A percentile compares a stretch with the other conserved stretches of the same genome.
phyloP scores from a whole-genome alignment of 352 stramenopile genomes.

The Phytopythium vexans region DNA sequence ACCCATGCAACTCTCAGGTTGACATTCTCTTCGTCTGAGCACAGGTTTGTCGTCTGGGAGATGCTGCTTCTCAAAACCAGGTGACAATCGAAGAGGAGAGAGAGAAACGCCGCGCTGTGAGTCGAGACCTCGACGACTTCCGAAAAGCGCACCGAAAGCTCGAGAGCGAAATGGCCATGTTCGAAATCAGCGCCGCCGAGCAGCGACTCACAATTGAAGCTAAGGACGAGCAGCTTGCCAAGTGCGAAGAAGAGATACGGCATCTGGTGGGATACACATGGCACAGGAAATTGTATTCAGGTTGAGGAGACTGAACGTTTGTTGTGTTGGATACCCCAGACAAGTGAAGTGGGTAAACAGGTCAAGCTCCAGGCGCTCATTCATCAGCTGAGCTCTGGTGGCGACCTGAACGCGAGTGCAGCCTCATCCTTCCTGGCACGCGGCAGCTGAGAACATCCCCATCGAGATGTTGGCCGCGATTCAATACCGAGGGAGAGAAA shows the following conservation, averaged over 20 bases:
- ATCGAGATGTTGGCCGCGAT: not conserved
- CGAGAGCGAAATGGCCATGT: conserved; percentile 59
- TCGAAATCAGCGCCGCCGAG: conserved; percentile 60
- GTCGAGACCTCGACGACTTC: conserved; percentile 60
- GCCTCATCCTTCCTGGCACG: conserved; percentile 47
- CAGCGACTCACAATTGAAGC: conserved; percentile 49
- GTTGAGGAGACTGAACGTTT: not conserved
- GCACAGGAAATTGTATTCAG: not conserved
- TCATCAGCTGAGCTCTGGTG: conserved; percentile 74
- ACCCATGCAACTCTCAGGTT: not conserved
- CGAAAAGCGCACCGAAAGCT: conserved; percentile 64
- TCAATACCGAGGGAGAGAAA: conserved; percentile 3
- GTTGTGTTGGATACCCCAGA: conserved; percentile 24
- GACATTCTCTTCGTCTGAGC: not conserved
- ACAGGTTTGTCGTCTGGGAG: conserved; percentile 53
- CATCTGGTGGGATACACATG: conserved; percentile 44
- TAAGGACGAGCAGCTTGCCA: conserved; percentile 59
- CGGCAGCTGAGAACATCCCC: conserved; percentile 34
- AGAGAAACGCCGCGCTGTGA: conserved; percentile 37
- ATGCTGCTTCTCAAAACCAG: conserved; percentile 37
- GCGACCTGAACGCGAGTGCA: conserved; percentile 43
- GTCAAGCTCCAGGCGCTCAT: conserved; percentile 81
- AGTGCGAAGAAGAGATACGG: conserved; percentile 67
- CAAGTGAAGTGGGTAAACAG: conserved; percentile 76
- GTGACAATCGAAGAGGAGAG: conserved; percentile 60